Conservation (phyloP, 306 rosid genomes). For the Trifolium dubium region DNA sequence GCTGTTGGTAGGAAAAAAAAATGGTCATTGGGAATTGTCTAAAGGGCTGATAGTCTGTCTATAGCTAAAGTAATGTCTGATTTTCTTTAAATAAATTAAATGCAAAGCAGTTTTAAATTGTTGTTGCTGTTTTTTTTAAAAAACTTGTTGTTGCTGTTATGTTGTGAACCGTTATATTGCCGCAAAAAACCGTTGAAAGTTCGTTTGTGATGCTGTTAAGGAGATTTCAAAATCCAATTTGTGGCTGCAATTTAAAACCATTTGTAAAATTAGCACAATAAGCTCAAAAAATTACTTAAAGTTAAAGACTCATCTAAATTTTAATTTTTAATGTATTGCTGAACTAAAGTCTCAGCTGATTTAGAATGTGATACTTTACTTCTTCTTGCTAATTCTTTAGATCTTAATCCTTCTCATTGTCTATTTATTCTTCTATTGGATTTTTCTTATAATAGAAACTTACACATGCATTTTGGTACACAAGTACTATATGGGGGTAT, state of each 20-base stretch:
- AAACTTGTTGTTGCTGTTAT: not conserved
- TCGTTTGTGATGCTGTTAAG: not conserved
- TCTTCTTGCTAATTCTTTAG: not conserved
- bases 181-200: not conserved
- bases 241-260: not conserved
- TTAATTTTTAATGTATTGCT: not conserved
- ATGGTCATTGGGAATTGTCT: slow-evolving; percentile 49
- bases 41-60: slow-evolving; percentile 40
- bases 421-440: slow-evolving; percentile 3
- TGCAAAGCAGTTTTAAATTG: slow-evolving; percentile 28
- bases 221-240: not conserved
- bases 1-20: slow-evolving; percentile 32
- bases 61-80: slow-evolving; percentile 35
- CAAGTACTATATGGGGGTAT: not conserved
- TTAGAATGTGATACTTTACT: slow-evolving; percentile 28
- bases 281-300: not conserved
- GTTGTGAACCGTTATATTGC: not conserved
- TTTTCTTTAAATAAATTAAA: slow-evolving; percentile 16
- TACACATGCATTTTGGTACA: not conserved
- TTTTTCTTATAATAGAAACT: not conserved
- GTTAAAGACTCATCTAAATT: no score
- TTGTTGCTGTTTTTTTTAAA: no score
- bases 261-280: slow-evolving; percentile 19
- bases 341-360: not conserved
- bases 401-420: slow-evolving; percentile 6